Evolutionary conservation across 2,329 filamentous ascomycete species (phyloP), one percentile per base, ranked within the genome.

Genomic region (Lizonia empirigonia): DNA sequence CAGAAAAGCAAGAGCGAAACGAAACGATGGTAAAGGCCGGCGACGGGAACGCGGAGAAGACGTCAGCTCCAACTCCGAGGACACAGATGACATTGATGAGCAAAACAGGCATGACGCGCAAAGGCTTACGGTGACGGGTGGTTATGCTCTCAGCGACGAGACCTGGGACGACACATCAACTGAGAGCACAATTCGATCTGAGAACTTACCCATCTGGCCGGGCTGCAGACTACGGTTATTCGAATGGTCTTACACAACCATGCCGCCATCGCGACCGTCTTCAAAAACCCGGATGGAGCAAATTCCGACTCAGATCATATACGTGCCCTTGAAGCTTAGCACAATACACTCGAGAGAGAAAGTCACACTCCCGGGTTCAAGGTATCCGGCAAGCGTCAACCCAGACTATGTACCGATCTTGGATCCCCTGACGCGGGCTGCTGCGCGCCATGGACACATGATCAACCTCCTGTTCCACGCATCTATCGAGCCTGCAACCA

Each of bases 371-470:
- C 68, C 68, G 0, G 68, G 69, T 0, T 35, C 50, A 3, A 60
- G 46, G 3, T 59, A 64, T 18, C 59, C 61, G 0, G 29, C 55
- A 9, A 24, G 37, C 2, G 39, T 67, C 6, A 38, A 45, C 1
- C 56, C 63, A 6, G 63, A 68, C 22, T 66, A 55, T 23, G 67
- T 65, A 2, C 66, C 67, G 1, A 33, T 56, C 7, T 59, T 71
- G 1, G 46, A 56, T 4, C 30, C 46, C 8, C 16, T 51, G 4
- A 55, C 55, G 0, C 59, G 65, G 7, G 15, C 50, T 9, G 63
- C 53, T 18, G 67, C 59, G 4, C 68, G 65, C 1, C 67, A 68
- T 26, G 65, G 69, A 2, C 44, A 60, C 7, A 26, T 68, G 7
- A 38, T 55, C 6, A 59, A 60, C 2, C 27, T 61, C 0, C 55